Conservation (phyloP, 1,284 basidiomycete genomes). For the Heliocybe sulcata region DNA sequence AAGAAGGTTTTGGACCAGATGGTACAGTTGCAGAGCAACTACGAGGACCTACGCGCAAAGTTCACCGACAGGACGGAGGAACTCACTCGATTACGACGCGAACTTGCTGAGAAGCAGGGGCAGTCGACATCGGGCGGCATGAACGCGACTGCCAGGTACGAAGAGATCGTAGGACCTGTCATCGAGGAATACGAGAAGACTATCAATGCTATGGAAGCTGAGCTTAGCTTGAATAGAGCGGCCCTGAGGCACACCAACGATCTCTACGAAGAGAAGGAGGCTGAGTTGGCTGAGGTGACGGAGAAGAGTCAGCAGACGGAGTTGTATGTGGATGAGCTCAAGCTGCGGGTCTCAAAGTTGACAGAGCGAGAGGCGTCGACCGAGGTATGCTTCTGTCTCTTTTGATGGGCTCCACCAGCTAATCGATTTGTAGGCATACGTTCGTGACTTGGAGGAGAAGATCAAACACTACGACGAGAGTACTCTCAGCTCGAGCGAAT, state of each 20-base stretch:
- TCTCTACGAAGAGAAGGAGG: constrained; percentile 85
- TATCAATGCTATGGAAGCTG: constrained; percentile 91
- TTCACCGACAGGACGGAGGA: constrained; percentile 85
- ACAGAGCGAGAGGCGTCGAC: constrained; percentile 86
- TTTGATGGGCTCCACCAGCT: constrained; percentile 3
- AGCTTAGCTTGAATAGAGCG: constrained; percentile 84
- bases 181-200: constrained; percentile 99
- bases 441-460: constrained; percentile 87
- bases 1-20: constrained; percentile 73
- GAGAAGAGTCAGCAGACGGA: constrained; percentile 76
- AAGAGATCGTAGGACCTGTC: constrained; percentile 95
- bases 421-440: constrained; percentile 58
- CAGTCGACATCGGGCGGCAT: constrained; percentile 44
- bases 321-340: constrained; percentile 81
- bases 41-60: constrained; percentile 77
- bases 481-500: constrained; percentile 67
- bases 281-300: constrained; percentile 58
- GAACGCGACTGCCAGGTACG: constrained; percentile 78
- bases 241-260: constrained; percentile 89
- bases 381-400: constrained; percentile 51
- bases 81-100: constrained; percentile 68
- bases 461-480: constrained; percentile 80
- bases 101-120: constrained; percentile 69
- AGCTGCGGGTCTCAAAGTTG: constrained; percentile 74
- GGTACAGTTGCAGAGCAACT: constrained; percentile 75